Percentiles rank a stretch among this genome's conserved stretches.
phyloP scores from a whole-genome alignment of 164 flowering plant genomes.

The Magnolia sinica region DNA sequence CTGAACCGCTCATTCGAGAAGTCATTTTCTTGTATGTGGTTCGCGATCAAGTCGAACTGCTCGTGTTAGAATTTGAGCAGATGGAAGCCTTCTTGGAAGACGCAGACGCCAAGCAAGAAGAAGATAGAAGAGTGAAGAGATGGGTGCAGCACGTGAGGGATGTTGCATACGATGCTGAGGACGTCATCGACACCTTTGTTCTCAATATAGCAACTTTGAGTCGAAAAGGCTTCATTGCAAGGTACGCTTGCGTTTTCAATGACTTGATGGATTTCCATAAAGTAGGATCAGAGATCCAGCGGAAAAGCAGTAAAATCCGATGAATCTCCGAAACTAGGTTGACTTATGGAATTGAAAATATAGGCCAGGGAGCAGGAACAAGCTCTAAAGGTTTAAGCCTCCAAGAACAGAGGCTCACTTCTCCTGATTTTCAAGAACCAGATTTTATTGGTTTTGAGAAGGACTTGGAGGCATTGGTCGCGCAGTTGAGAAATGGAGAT shows the following conservation, averaged over 20 bases:
- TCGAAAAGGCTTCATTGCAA: neutral
- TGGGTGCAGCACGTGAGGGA: conserved; percentile 21
- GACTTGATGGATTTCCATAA: neutral
- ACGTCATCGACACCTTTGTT: conserved; percentile 14
- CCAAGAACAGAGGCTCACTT: neutral
- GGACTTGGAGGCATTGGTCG: too few relatives aligned
- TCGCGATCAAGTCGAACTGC: conserved; percentile 8
- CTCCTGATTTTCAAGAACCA: neutral
- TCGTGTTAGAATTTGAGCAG: conserved; percentile 19
- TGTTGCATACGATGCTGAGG: conserved; percentile 18
- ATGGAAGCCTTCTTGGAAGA: conserved; percentile 29
- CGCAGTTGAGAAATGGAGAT: too few relatives aligned
- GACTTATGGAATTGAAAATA: conserved; percentile 5
- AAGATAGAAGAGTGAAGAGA: conserved; percentile 6
- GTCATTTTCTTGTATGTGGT: conserved; percentile 17
- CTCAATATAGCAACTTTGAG: neutral
- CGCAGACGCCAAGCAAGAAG: conserved; percentile 14
- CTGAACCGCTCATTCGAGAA: conserved; percentile 20
- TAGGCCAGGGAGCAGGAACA: neutral
- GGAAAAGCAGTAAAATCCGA: neutral
- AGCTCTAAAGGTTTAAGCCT: neutral
- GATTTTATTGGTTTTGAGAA: too few relatives aligned
- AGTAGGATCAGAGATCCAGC: conserved; percentile 1
- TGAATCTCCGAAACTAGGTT: conserved; percentile 1
- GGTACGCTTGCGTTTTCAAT: neutral